phyloP scores from a whole-genome alignment of 352 stramenopile species.

The Phytophthora hibernalis region DNA sequence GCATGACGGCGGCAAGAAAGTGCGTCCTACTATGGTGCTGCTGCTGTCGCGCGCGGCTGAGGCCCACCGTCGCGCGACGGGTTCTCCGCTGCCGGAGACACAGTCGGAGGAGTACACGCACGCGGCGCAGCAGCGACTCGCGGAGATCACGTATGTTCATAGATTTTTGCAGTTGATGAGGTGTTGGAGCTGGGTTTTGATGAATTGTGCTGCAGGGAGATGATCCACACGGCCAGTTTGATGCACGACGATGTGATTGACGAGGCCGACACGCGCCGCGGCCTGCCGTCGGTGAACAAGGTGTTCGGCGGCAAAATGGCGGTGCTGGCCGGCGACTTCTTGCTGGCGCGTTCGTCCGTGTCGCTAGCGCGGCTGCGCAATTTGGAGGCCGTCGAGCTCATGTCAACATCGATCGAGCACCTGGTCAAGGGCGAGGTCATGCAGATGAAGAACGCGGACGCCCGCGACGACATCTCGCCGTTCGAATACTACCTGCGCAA shows the following conservation, averaged over 20 bases:
- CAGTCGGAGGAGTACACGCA: slow-evolving; percentile 82
- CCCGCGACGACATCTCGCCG: slow-evolving; percentile 67
- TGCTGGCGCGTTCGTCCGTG: slow-evolving; percentile 97
- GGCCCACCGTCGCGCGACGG: slow-evolving; percentile 64
- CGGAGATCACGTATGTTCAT: slow-evolving; percentile 84
- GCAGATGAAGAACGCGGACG: slow-evolving; percentile 95
- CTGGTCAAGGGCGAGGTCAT: slow-evolving; percentile 99
- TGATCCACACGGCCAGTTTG: slow-evolving; percentile 99
- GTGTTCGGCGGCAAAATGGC: slow-evolving; percentile 99
- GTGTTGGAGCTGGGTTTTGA: slow-evolving; percentile 4
- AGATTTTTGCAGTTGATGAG: not conserved
- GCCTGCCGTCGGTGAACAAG: slow-evolving; percentile 94
- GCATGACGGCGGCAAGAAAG: slow-evolving; percentile 97
- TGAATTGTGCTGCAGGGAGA: slow-evolving; percentile 79
- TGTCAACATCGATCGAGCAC: slow-evolving; percentile 99
- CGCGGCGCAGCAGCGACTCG: slow-evolving; percentile 78
- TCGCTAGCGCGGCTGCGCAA: slow-evolving; percentile 95
- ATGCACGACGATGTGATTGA: slow-evolving; percentile 99
- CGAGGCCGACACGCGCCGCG: slow-evolving; percentile 95
- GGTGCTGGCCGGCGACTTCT: slow-evolving; percentile 97
- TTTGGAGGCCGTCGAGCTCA: slow-evolving; percentile 96
- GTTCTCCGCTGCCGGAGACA: slow-evolving; percentile 45
- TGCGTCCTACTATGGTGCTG: slow-evolving; percentile 98
- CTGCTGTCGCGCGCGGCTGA: slow-evolving; percentile 94
- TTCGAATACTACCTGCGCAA: slow-evolving; percentile 98